Evolutionary conservation across 257 asterid species (phyloP), one percentile per base, ranked within the genome.

Genomic region (Plectranthus barbatus): DNA sequence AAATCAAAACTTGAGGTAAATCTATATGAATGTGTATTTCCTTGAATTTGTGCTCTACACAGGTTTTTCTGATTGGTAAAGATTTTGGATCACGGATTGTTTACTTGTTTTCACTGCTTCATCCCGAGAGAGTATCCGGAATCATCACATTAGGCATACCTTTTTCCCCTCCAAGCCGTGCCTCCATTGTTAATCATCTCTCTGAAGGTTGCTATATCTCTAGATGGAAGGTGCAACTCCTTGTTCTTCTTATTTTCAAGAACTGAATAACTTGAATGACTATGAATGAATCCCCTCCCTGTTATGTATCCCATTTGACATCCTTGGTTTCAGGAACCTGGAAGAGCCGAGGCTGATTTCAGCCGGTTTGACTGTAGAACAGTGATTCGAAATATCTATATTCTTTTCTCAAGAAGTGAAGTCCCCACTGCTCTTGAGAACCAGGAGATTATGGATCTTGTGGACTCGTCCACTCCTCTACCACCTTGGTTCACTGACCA

Each of bases 341-440:
- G 82, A 53, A 77, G 83, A 70, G 83, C 88, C 0, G 88, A 82
- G 71, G 83, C 82, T 33, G 88, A 79, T 59, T 82, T 82, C 20
- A 72, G 78, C 3, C 88, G 85, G 11, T 33, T 82, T 20, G 82
- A 82, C n/a, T 42, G 21, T 5, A 82, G 67, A 71, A 82, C 77
- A 1, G 83, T 79, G 1, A 73, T 79, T 6, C 66, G 66, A n/a
- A 82, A 77, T 42, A 51, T 80, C 47, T 82, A 80, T 70, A 75
- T 80, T 13, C 77, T 80, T 9, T 80, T 77, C 45, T 72, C 86
- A 2, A 36, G 70, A 9, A 31, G 62, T 26, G 80, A 77, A 41
- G 37, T 80, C 29, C 86, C 86, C 0, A 74, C 71, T 20, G 84
- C 88, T 0, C 36, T 31, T 9, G 83, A 77, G 45, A 54, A 75